Evolutionary conservation across 2,329 filamentous ascomycete species (phyloP).

Genomic region (Sporothrix phasma): DNA sequence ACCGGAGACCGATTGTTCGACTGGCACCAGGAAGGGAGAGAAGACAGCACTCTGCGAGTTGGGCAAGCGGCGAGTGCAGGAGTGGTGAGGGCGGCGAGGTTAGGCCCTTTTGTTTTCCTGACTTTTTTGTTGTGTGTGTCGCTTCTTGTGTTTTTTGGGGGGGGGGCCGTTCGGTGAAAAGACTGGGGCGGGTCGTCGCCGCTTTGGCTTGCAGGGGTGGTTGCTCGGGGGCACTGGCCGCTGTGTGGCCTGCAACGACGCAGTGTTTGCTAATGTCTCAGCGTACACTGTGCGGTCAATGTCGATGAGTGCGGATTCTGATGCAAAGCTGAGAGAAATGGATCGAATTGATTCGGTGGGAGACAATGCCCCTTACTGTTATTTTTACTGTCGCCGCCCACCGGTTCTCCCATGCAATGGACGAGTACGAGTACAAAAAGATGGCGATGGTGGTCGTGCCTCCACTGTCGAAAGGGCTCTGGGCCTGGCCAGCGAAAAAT

Average conservation of each 20-base stretch:
- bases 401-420: too few relatives aligned
- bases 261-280: background rate
- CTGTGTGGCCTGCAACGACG: background rate
- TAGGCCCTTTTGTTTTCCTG: background rate
- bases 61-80: background rate
- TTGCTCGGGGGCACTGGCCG: background rate
- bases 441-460: background rate
- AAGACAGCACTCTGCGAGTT: background rate
- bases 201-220: background rate
- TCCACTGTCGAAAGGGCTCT: background rate
- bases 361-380: background rate
- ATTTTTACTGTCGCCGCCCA: too few relatives aligned
- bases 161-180: background rate
- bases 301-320: background rate
- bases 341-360: background rate
- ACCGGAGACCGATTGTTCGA: background rate
- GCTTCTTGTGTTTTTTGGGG: background rate
- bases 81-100: background rate
- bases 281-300: background rate
- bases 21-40: background rate
- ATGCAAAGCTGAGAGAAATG: background rate
- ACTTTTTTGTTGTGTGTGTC: slow-evolving; percentile 4
- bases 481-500: background rate
- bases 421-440: too few relatives aligned
- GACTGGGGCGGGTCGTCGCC: background rate